Conservation (phyloP, 2,329 filamentous ascomycete genomes). For the Dactylellina parvicollis region DNA sequence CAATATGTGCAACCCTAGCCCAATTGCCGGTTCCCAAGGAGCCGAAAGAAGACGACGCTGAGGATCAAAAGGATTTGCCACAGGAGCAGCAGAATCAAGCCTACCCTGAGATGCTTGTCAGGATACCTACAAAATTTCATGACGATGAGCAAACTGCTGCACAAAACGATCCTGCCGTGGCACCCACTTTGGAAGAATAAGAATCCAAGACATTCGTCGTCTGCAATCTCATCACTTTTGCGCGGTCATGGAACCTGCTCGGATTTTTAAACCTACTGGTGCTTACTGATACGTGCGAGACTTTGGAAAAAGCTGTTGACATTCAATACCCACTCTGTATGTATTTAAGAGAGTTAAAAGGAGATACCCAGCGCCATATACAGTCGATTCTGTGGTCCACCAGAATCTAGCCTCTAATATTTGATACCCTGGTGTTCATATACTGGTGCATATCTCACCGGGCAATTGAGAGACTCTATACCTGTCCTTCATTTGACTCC, state of each 20-base stretch:
- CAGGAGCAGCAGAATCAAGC: slow-evolving; percentile 58
- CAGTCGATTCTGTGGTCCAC: too few species aligned
- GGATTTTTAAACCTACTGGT: neutral
- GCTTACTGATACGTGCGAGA: neutral
- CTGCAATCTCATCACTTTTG: too few species aligned
- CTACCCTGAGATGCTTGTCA: slow-evolving; percentile 80
- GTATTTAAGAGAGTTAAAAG: too few species aligned
- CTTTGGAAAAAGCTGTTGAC: neutral
- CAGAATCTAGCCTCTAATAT: too few species aligned
- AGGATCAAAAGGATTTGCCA: slow-evolving; percentile 63
- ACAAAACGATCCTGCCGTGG: too few species aligned
- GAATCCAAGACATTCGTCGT: too few species aligned
- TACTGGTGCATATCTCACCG: too few species aligned
- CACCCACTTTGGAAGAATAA: too few species aligned
- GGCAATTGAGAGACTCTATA: too few species aligned
- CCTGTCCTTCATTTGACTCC: too few species aligned
- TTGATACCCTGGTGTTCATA: too few species aligned
- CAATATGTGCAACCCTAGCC: slow-evolving; percentile 63
- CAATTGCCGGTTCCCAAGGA: slow-evolving; percentile 73
- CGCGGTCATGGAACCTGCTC: too few species aligned
- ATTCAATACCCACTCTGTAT: neutral
- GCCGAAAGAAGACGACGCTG: slow-evolving; percentile 58
- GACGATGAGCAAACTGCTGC: slow-evolving; percentile 40
- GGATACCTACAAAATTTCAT: slow-evolving; percentile 69
- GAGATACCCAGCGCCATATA: neutral